phyloP scores from a whole-genome alignment of 1,284 basidiomycete species.

The Pisolithus thermaeus region DNA sequence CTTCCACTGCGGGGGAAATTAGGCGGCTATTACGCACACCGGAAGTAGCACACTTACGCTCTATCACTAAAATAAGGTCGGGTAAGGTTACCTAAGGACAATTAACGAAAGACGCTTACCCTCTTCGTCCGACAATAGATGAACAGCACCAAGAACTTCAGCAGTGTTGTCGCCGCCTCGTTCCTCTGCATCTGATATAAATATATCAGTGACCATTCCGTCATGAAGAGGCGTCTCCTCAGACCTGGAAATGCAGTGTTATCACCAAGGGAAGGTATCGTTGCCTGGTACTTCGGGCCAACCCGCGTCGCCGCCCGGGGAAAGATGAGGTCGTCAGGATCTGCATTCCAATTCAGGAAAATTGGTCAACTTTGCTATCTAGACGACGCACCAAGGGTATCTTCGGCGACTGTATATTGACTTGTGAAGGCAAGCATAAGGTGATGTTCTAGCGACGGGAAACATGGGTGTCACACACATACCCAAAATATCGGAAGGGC shows the following conservation, averaged over 20 bases:
- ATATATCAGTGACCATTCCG: slow-evolving; percentile 13
- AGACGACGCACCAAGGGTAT: slow-evolving; percentile 67
- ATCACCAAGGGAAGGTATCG: slow-evolving; percentile 40
- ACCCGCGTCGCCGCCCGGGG: slow-evolving; percentile 85
- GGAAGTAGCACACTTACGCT: slow-evolving; percentile 18
- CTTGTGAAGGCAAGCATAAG: slow-evolving; percentile 34
- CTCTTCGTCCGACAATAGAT: slow-evolving; percentile 58
- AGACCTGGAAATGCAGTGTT: slow-evolving; percentile 31
- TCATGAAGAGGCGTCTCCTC: slow-evolving; percentile 20
- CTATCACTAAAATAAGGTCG: slow-evolving; percentile 17
- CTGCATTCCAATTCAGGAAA: slow-evolving; percentile 36
- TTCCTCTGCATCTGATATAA: slow-evolving; percentile 37
- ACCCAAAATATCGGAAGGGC: slow-evolving; percentile 98
- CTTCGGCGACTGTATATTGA: slow-evolving; percentile 85
- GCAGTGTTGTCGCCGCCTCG: slow-evolving; percentile 72
- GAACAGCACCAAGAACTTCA: slow-evolving; percentile 61
- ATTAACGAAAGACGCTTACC: slow-evolving; percentile 37
- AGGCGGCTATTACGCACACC: slow-evolving; percentile 6
- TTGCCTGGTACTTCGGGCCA: slow-evolving; percentile 83
- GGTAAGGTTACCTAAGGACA: slow-evolving; percentile 13
- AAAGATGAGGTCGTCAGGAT: slow-evolving; percentile 93
- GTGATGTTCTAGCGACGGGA: slow-evolving; percentile 1
- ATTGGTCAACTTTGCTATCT: slow-evolving; percentile 14
- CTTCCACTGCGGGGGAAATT: slow-evolving; percentile 45
- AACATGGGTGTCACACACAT: slow-evolving; percentile 24